A percentile compares a stretch with the other conserved stretches of the same genome.
phyloP scores from a whole-genome alignment of 2,329 filamentous ascomycete species.

The Fusarium nelsonii region DNA sequence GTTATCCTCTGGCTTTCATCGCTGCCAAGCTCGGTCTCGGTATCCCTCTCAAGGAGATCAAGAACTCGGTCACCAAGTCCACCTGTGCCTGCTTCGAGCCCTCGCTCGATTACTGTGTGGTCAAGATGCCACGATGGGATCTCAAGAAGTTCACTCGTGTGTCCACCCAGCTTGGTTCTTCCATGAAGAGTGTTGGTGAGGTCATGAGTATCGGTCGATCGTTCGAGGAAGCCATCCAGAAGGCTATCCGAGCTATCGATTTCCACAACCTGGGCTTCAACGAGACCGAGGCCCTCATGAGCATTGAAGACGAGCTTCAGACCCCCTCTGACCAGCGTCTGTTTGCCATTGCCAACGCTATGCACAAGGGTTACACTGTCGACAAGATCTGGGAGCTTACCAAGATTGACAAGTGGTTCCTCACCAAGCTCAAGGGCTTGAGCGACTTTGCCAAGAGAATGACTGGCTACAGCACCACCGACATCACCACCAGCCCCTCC shows the following conservation, averaged over 20 bases:
- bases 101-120: constrained; percentile 96
- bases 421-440: constrained; percentile 89
- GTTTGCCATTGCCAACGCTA: constrained; percentile 97
- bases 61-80: constrained; percentile 93
- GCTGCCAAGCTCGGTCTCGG: constrained; percentile 95
- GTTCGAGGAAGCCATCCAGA: constrained; percentile 98
- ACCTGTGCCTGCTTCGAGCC: constrained; percentile 99
- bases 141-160: constrained; percentile 98
- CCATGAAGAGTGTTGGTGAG: constrained; percentile 99
- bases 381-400: constrained; percentile 99
- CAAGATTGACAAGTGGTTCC: constrained; percentile 99
- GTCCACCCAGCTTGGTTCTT: constrained; percentile 93
- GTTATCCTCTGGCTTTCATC: constrained; percentile 95
- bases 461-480: constrained; percentile 72
- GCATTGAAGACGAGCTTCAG: constrained; percentile 94
- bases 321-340: constrained; percentile 97
- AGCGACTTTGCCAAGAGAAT: constrained; percentile 89
- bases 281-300: constrained; percentile 91
- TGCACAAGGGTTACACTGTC: constrained; percentile 92
- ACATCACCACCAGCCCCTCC: constrained; percentile 72
- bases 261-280: constrained; percentile 96
- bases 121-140: constrained; percentile 99
- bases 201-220: constrained; percentile 98
- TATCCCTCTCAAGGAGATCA: constrained; percentile 95
- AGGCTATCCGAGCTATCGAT: constrained; percentile 95